Percentiles rank a stretch among this genome's conserved stretches.
Evolutionary conservation across 257 asterid genomes (phyloP).

Genomic region (Solanum chilense): DNA sequence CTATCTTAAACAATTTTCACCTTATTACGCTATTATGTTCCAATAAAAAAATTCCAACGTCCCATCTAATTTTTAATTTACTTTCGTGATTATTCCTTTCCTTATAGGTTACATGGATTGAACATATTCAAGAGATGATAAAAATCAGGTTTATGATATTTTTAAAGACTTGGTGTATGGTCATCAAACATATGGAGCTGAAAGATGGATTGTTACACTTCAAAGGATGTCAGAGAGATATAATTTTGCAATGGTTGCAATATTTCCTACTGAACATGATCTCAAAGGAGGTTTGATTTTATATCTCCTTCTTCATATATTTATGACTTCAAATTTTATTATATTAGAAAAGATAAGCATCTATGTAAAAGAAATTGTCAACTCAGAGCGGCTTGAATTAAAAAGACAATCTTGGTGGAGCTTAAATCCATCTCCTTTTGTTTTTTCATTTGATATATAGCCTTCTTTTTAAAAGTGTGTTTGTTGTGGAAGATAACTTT

Average conservation of each 20-base stretch:
- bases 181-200: conserved; percentile 64
- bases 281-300: conserved; percentile 41
- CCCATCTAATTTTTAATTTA: background rate
- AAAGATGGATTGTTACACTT: conserved; percentile 46
- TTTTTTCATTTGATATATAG: background rate
- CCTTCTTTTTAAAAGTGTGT: too few relatives aligned
- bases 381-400: background rate
- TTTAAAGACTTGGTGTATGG: conserved; percentile 13
- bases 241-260: conserved; percentile 28
- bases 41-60: background rate
- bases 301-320: background rate
- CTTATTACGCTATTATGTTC: background rate
- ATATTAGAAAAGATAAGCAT: background rate
- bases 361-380: background rate
- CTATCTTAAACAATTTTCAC: background rate
- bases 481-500: too few relatives aligned
- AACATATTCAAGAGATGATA: too few relatives aligned
- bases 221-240: conserved; percentile 56
- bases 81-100: background rate
- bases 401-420: conserved; percentile 28
- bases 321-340: background rate
- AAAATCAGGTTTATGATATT: too few relatives aligned
- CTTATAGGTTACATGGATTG: background rate
- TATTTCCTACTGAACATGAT: conserved; percentile 11
- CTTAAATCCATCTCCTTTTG: conserved; percentile 1